Conservation (phyloP, 495 filamentous ascomycete genomes). For the Corynascus novoguineensis region DNA sequence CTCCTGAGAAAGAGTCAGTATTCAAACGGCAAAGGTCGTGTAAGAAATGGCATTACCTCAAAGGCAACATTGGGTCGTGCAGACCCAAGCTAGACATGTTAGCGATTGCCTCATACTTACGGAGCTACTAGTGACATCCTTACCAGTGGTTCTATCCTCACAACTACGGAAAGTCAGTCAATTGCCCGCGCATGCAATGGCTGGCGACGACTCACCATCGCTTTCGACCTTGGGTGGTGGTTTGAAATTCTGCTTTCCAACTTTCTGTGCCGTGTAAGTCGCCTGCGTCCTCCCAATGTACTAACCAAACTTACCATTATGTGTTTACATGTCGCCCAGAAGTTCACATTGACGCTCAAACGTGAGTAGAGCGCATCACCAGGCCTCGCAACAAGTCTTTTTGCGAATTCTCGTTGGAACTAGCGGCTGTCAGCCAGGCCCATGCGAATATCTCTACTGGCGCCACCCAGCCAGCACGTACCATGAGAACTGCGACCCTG, state of each 20-base stretch:
- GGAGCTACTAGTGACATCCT: background rate
- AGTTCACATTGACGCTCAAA: slow-evolving; percentile 85
- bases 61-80: slow-evolving; percentile 77
- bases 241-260: slow-evolving; percentile 90
- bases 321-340: slow-evolving; percentile 83
- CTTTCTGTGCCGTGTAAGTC: slow-evolving; percentile 48
- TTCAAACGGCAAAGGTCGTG: no score
- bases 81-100: slow-evolving; percentile 64
- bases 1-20: slow-evolving; percentile 40
- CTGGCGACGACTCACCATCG: slow-evolving; percentile 54
- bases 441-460: background rate
- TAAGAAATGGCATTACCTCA: slow-evolving; percentile 37
- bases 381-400: slow-evolving; percentile 29
- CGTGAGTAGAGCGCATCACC: slow-evolving; percentile 78
- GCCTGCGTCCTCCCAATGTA: background rate
- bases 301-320: slow-evolving; percentile 47
- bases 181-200: no score
- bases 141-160: slow-evolving; percentile 31
- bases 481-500: slow-evolving; percentile 81
- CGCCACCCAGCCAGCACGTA: slow-evolving; percentile 29
- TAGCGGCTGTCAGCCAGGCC: slow-evolving; percentile 9
- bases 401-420: slow-evolving; percentile 36
- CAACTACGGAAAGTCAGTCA: slow-evolving; percentile 19
- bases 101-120: slow-evolving; percentile 13
- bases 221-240: slow-evolving; percentile 88